These are phyloP conservation scores for Sphagnum fallax DNA, from an alignment of 228 moss, liverwort and hornwort genomes.

Conservation along the genomic window DNA sequence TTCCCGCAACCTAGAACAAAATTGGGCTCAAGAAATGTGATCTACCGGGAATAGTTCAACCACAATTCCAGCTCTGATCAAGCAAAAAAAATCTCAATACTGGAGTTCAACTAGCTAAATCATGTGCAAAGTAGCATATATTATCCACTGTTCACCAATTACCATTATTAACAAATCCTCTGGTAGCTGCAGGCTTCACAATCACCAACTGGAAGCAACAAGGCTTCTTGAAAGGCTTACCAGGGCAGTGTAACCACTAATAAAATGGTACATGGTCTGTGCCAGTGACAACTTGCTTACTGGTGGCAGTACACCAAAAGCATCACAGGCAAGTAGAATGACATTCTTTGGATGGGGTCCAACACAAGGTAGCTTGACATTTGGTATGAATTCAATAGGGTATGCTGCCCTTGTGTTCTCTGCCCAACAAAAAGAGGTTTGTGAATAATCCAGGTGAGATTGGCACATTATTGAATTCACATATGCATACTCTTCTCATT, in stretches of 20 bases:
- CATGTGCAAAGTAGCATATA: too few species aligned
- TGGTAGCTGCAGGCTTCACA: too few species aligned
- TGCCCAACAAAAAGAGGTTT: slow-evolving; percentile 14
- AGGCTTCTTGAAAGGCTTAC: slow-evolving; percentile 26
- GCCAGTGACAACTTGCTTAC: slow-evolving; percentile 90
- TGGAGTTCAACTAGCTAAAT: too few species aligned
- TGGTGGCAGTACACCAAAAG: slow-evolving; percentile 92
- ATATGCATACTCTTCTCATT: too few species aligned
- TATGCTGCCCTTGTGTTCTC: slow-evolving; percentile 98
- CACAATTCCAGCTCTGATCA: too few species aligned
- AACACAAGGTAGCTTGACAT: slow-evolving; percentile 89
- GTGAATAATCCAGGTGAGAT: too few species aligned
- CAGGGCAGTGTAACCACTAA: slow-evolving; percentile 97
- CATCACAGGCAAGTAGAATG: slow-evolving; percentile 90
- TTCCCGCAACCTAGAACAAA: slow-evolving; percentile 73
- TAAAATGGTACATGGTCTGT: slow-evolving; percentile 99
- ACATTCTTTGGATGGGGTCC: slow-evolving; percentile 99
- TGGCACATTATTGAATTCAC: too few species aligned
- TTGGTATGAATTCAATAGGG: slow-evolving; percentile 95
- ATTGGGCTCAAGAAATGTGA: neutral
- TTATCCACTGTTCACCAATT: too few species aligned
- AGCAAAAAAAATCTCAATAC: too few species aligned
- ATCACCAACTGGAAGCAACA: too few species aligned
- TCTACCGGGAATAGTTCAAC: too few species aligned
- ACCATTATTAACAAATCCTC: too few species aligned